phyloP scores from a whole-genome alignment of 768 basidiomycete genomes.

The Tremella mesenterica region DNA sequence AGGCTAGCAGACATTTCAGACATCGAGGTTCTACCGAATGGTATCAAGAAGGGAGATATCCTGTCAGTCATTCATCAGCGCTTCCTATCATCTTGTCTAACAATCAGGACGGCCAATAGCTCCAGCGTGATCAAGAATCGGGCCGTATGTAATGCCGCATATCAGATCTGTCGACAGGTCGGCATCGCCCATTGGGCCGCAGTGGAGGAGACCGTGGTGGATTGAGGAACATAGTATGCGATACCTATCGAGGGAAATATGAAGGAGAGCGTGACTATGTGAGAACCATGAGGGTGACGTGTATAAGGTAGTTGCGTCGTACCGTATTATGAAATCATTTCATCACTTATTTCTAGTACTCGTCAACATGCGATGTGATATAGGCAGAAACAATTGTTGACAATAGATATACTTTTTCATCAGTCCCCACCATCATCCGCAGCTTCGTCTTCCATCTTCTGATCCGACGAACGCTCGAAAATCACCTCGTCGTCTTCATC shows the following conservation, averaged over 20 bases:
- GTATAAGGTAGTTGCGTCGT: too few relatives aligned
- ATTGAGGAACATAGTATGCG: too few relatives aligned
- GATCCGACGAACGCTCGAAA: constrained; percentile 12
- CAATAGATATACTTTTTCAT: too few relatives aligned
- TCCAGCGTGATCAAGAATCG: background rate
- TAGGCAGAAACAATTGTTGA: too few relatives aligned
- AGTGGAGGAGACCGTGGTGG: background rate
- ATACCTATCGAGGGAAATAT: background rate
- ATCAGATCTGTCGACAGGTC: background rate
- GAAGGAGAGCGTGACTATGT: background rate
- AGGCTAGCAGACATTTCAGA: background rate
- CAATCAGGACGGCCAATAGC: background rate
- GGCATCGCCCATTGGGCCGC: background rate
- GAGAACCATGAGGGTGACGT: too few relatives aligned
- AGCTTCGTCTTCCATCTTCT: constrained; percentile 23
- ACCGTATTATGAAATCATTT: too few relatives aligned
- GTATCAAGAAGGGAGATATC: background rate
- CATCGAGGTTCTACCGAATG: background rate
- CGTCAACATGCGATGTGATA: too few relatives aligned
- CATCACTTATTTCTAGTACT: too few relatives aligned
- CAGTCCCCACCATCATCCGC: constrained; percentile 18
- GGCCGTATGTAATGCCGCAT: background rate
- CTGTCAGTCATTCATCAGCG: background rate
- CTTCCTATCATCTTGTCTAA: background rate
- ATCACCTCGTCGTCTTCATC: constrained; percentile 42